Base-by-base conservation (phyloP, 352 stramenopile species). In the Pythium sp. region DNA sequence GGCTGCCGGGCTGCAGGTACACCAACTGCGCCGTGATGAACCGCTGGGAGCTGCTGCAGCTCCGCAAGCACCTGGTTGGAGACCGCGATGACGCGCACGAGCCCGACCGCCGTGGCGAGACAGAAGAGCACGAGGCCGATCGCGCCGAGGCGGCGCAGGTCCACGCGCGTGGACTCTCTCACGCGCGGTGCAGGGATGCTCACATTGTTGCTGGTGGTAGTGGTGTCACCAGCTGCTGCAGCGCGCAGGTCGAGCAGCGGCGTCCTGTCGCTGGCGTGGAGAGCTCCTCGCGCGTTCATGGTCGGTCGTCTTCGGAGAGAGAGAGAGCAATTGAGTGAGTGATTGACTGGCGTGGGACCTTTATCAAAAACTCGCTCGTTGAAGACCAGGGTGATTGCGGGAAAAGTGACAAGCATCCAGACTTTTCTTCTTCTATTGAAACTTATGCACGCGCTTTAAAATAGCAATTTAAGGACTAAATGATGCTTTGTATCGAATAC, bases 41-140 rank as follows among this genome's bases (percentile, higher is more conserved):
- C 54, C 8, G 22, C n/a, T 1, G 72, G 65, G 11, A 60, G 15
- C 34, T 85, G 68, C 61, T 84, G 70, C 58, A 87, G 67, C 34
- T 56, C 73, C 18, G 60, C 58, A 63, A 87, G 68, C 57, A 90
- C 71, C 62, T 86, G 54, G 56, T 70, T 70, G 2, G 65, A 70
- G 24, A 65, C 51, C 0, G 57, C 49, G 58, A 70, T 70, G 58
- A 70, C 65, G 24, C 65, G 65, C 26, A 70, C 41, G 49, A 70
- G 65, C 18, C 65, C 65, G 18, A 70, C 36, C 0, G 58, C 65
- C 55, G 65, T 66, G n/a, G 30, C 47, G 24, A 70, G 65, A 32
- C 65, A 70, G 58, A 70, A 70, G 65, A 70, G 58, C 58, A 70
- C 65, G 34, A 70, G 65, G 0, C 65, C 65, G 49, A 70, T 70